Percentiles rank a stretch among this genome's conserved stretches.
phyloP scores from a whole-genome alignment of 306 rosid species.

The Alnus glutinosa region DNA sequence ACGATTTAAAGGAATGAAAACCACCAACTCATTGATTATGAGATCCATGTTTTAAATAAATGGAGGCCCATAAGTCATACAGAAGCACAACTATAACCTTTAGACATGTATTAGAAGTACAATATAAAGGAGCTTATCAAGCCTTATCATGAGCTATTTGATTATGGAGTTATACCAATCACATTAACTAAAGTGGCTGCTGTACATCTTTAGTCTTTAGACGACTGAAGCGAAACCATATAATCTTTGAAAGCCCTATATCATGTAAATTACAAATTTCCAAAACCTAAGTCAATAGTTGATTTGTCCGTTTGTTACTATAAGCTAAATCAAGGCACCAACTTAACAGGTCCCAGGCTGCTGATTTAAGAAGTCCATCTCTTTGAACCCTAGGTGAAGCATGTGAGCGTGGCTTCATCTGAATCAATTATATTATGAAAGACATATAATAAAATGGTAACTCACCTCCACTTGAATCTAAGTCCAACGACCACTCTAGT shows the following conservation, averaged over 20 bases:
- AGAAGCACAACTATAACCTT: neutral
- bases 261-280: no score
- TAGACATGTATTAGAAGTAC: neutral
- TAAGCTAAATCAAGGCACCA: slow-evolving; percentile 2
- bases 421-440: slow-evolving; percentile 20
- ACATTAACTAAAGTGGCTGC: no score
- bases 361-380: neutral
- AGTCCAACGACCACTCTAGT: slow-evolving; percentile 96
- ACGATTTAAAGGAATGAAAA: neutral
- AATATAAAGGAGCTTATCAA: neutral
- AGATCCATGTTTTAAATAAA: neutral
- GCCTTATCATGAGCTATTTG: no score
- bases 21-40: neutral
- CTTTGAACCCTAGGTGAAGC: neutral
- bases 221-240: no score
- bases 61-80: neutral
- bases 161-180: no score
- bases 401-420: slow-evolving; percentile 17
- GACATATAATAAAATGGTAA: slow-evolving; percentile 24
- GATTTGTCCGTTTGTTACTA: no score
- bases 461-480: slow-evolving; percentile 90
- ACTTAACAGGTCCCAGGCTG: neutral
- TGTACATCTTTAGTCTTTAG: no score
- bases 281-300: no score
- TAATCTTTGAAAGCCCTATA: no score